A percentile compares a stretch with the other conserved stretches of the same genome.
Conservation (phyloP, 768 basidiomycete genomes). For the Paxillus rubicundulus region DNA sequence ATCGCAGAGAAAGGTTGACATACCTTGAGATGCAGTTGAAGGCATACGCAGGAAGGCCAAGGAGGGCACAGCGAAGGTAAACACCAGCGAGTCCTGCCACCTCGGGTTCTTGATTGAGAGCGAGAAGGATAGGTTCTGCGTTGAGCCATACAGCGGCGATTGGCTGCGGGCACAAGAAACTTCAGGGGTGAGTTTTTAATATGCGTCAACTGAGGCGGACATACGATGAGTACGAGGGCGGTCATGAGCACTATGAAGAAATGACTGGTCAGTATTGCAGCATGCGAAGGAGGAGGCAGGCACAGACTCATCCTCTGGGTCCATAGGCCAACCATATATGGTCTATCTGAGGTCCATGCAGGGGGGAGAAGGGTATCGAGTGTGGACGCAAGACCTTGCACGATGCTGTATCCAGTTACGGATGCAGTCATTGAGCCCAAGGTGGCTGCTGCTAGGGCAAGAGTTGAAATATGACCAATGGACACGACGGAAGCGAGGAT, state of each 20-base stretch:
- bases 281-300: neutral
- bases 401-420: conserved; percentile 56
- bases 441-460: conserved; percentile 81
- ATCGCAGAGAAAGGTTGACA: neutral
- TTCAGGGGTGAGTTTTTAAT: neutral
- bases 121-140: conserved; percentile 74
- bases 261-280: conserved; percentile 4
- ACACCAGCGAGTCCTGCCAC: conserved; percentile 73
- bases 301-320: conserved; percentile 79
- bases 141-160: conserved; percentile 78
- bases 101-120: conserved; percentile 75
- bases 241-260: conserved; percentile 56
- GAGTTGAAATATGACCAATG: conserved; percentile 89
- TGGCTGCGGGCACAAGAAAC: conserved; percentile 29
- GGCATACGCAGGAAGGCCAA: conserved; percentile 77
- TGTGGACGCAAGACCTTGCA: conserved; percentile 79
- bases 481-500: conserved; percentile 80
- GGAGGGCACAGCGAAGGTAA: conserved; percentile 72
- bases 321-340: conserved; percentile 87
- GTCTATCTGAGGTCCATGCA: conserved; percentile 89
- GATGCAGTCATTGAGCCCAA: conserved; percentile 73
- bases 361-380: conserved; percentile 93
- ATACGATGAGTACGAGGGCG: conserved; percentile 55
- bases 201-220: conserved; percentile 20
- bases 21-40: conserved; percentile 56